A percentile compares a stretch with the other conserved stretches of the same genome.
phyloP scores from a whole-genome alignment of 2,329 filamentous ascomycete genomes.

The Colletotrichum tropicale region DNA sequence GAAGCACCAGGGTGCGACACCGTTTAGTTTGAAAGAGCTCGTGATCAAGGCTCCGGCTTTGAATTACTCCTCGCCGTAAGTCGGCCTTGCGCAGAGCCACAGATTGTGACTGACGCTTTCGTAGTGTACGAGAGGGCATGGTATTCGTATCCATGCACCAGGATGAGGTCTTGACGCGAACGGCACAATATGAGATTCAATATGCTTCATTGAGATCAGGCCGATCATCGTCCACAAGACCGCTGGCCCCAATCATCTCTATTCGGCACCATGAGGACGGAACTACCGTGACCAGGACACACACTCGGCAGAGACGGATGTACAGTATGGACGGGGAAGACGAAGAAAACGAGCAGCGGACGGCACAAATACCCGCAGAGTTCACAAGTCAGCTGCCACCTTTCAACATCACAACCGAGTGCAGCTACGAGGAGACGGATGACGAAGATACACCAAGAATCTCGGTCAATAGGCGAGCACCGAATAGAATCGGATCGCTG shows the following conservation, averaged over 20 bases:
- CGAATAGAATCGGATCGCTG: slow-evolving; percentile 58
- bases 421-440: slow-evolving; percentile 63
- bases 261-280: slow-evolving; percentile 59
- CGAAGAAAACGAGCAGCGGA: slow-evolving; percentile 47
- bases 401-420: slow-evolving; percentile 63
- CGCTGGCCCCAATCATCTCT: slow-evolving; percentile 46
- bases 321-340: slow-evolving; percentile 47
- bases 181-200: slow-evolving; percentile 76
- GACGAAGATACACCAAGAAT: slow-evolving; percentile 25
- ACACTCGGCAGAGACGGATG: slow-evolving; percentile 47
- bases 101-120: slow-evolving; percentile 15
- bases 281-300: slow-evolving; percentile 48
- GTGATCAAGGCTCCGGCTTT: slow-evolving; percentile 81
- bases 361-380: slow-evolving; percentile 62
- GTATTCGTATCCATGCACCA: slow-evolving; percentile 88
- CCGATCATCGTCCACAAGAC: slow-evolving; percentile 18
- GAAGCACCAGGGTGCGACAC: slow-evolving; percentile 77
- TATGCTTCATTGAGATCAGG: slow-evolving; percentile 47
- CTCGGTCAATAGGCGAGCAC: slow-evolving; percentile 40
- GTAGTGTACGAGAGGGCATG: slow-evolving; percentile 86
- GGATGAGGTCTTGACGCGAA: slow-evolving; percentile 75
- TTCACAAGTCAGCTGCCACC: slow-evolving; percentile 53
- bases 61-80: slow-evolving; percentile 87
- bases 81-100: slow-evolving; percentile 25
- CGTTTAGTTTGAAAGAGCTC: slow-evolving; percentile 84